Base-by-base conservation (phyloP, 148 eudicot genomes). In the Drosera capensis region DNA sequence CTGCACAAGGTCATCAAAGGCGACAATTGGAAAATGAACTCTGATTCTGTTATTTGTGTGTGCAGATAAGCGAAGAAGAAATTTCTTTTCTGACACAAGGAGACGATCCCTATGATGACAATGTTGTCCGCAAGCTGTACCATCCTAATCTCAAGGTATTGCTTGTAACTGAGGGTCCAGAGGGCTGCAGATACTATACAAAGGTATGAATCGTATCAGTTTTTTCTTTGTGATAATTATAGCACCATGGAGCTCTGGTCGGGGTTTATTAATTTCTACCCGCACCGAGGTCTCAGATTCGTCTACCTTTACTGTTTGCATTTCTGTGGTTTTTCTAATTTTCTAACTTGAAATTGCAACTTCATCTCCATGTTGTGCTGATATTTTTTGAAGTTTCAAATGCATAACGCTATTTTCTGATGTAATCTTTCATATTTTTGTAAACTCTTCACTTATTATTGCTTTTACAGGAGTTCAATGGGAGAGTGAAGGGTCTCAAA, bases 131-230 rank as follows among this genome's bases (percentile, higher is more conserved):
- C 40, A 44, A 48, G 0, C 45, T 75, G 23, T 71, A 61, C 68
- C 76, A 62, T 25, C 74, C 66, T 37, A 26, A 46, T 8, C 57
- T 78, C 3, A 28, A 3, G 31, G 68, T 78, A 7, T 62, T 71
- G 0, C 39, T 78, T 13, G 80, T 78, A 12, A 73, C 85, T 1
- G 65, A 67, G 25, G 85, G 85, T 2, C 70, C 64, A 14, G 55
- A 71, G 34, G 85, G 80, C 0, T 78, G 31, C 31, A 28, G 31
- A 28, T 28, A 28, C 9, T 78, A 20, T 51, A 71, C 80, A 13
- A 62, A 73, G 79, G 74, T 55, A 44, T 0, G 29, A 3, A 28
- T 22, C 3, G 1, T 4, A 8, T 11, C 43, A 3, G 4, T 8
- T 39, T 12, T 13, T 39, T 20, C 14, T 28, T 9, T 28, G 9